phyloP scores from a whole-genome alignment of 805 yeast species.

The Dipodascus geniculatus region DNA sequence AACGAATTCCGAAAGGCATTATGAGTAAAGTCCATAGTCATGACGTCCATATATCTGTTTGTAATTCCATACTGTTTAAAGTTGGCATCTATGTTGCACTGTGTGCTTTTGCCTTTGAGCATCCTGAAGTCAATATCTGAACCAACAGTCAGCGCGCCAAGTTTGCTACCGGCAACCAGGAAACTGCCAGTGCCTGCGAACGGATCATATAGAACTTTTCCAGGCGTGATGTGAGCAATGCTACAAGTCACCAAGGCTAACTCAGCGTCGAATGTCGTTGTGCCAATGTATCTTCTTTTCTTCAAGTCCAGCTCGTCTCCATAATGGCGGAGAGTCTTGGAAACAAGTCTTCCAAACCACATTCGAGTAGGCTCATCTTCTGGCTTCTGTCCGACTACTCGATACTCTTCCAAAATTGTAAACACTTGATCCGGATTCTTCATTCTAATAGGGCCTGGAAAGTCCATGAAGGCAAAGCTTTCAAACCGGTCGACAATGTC shows the following conservation, averaged over 20 bases:
- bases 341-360: slow-evolving; percentile 70
- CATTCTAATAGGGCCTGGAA: slow-evolving; percentile 69
- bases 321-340: slow-evolving; percentile 51
- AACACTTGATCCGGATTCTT: slow-evolving; percentile 63
- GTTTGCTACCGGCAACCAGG: slow-evolving; percentile 74
- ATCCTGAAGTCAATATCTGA: slow-evolving; percentile 86
- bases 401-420: slow-evolving; percentile 67
- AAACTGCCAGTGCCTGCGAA: slow-evolving; percentile 96
- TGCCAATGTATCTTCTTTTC: slow-evolving; percentile 79
- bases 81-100: slow-evolving; percentile 44
- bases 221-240: slow-evolving; percentile 59
- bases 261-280: slow-evolving; percentile 95
- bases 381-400: slow-evolving; percentile 27
- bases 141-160: slow-evolving; percentile 71
- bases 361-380: slow-evolving; percentile 40
- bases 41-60: slow-evolving; percentile 52
- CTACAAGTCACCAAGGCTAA: slow-evolving; percentile 79
- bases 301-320: slow-evolving; percentile 73
- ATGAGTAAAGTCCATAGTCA: slow-evolving; percentile 93
- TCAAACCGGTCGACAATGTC: slow-evolving; percentile 56
- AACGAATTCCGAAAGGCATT: slow-evolving; percentile 60
- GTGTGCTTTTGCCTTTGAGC: slow-evolving; percentile 53
- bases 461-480: slow-evolving; percentile 53
- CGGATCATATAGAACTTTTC: slow-evolving; percentile 76
- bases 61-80: slow-evolving; percentile 62